Evolutionary conservation across 164 flowering plant genomes (phyloP).

Genomic region (Chimonanthus salicifolius): DNA sequence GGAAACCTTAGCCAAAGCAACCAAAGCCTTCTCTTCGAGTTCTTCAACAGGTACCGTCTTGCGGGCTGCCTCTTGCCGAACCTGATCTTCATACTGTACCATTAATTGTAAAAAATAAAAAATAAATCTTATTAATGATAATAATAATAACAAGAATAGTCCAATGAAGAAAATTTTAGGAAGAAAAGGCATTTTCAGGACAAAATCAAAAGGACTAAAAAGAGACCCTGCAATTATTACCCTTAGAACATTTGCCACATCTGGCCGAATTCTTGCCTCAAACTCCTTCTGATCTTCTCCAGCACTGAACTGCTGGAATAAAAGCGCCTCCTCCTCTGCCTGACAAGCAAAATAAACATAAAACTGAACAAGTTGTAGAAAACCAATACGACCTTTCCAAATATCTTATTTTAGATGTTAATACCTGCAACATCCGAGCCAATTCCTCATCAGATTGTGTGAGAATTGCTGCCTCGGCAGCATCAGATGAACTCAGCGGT

Average conservation of each 20-base stretch:
- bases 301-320: slow-evolving; percentile 55
- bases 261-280: slow-evolving; percentile 53
- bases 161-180: background rate
- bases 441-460: slow-evolving; percentile 72
- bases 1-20: slow-evolving; percentile 75
- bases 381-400: background rate
- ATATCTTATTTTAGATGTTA: background rate
- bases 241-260: slow-evolving; percentile 58
- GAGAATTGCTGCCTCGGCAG: background rate
- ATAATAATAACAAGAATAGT: background rate
- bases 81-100: slow-evolving; percentile 72
- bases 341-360: slow-evolving; percentile 13
- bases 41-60: slow-evolving; percentile 71
- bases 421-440: slow-evolving; percentile 82
- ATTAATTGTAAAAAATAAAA: background rate
- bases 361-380: too few species aligned
- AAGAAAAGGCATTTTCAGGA: background rate
- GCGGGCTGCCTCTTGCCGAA: slow-evolving; percentile 70
- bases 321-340: slow-evolving; percentile 89
- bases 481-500: slow-evolving; percentile 9
- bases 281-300: slow-evolving; percentile 33
- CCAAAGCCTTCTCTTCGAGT: slow-evolving; percentile 91
- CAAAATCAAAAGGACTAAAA: background rate
- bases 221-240: slow-evolving; percentile 26
- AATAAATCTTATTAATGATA: too few species aligned